Conservation (phyloP, 352 stramenopile species). For the Phytophthora hybrid region DNA sequence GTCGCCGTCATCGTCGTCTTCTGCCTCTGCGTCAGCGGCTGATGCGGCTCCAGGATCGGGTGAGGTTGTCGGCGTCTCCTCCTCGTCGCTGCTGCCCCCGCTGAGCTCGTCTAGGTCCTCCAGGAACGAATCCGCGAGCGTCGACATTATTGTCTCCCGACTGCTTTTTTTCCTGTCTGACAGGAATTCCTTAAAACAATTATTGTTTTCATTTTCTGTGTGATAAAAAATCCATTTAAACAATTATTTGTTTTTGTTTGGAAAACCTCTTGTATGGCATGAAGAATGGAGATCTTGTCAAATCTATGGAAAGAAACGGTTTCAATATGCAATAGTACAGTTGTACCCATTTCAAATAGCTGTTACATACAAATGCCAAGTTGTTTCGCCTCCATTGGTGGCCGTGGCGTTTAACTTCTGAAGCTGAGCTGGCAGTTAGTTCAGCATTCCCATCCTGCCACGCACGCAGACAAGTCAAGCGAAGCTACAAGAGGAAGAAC, state of each 20-base stretch:
- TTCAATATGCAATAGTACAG: constrained; percentile 15
- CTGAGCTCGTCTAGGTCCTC: constrained; percentile 92
- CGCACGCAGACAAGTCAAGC: constrained; percentile 8
- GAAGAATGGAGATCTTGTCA: constrained; percentile 5
- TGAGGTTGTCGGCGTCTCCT: constrained; percentile 37
- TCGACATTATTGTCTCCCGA: constrained; percentile 65
- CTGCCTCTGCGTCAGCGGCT: constrained; percentile 17
- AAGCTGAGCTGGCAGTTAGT: constrained; percentile 10
- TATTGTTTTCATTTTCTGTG: not conserved
- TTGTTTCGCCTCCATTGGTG: constrained; percentile 30
- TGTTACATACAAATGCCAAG: constrained; percentile 32
- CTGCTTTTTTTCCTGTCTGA: constrained; percentile 4
- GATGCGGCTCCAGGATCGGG: constrained; percentile 6
- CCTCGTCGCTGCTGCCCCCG: constrained; percentile 79
- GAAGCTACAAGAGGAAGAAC: constrained; percentile 7
- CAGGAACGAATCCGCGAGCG: constrained; percentile 89
- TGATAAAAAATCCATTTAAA: not conserved
- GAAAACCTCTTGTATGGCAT: not conserved
- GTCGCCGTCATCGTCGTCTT: constrained; percentile 29
- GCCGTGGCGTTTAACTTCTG: constrained; percentile 19
- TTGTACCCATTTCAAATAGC: not conserved
- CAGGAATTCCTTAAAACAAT: constrained; percentile 2
- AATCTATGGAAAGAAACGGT: constrained; percentile 29
- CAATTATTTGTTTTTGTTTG: not conserved
- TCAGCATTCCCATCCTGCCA: constrained; percentile 17